phyloP scores from a whole-genome alignment of 495 filamentous ascomycete genomes.

The Neurospora intermedia region DNA sequence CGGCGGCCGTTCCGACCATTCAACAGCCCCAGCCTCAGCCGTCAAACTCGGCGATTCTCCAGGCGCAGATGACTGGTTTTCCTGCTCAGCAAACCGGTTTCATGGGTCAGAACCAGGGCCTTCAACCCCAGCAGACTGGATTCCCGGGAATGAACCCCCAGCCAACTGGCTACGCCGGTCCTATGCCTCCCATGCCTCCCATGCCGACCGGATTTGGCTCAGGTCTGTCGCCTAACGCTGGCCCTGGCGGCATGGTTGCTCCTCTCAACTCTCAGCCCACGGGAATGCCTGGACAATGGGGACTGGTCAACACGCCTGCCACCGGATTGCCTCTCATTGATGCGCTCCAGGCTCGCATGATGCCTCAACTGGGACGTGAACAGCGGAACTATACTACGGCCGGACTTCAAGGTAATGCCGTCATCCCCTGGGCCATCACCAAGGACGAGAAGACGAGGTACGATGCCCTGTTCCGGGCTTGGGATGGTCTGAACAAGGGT shows the following conservation, averaged over 20 bases:
- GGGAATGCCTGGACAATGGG: conserved; percentile 93
- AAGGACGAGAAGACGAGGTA: conserved; percentile 98
- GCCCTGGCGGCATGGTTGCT: conserved; percentile 36
- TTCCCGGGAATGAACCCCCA: conserved; percentile 41
- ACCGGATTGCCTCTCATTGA: conserved; percentile 89
- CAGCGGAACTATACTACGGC: conserved; percentile 73
- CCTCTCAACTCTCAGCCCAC: conserved; percentile 90
- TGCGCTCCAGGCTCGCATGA: conserved; percentile 88
- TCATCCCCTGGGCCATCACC: conserved; percentile 96
- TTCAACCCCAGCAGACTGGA: conserved; percentile 51
- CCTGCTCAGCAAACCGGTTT: conserved; percentile 43
- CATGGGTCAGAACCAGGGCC: conserved; percentile 30
- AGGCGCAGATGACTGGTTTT: conserved; percentile 66
- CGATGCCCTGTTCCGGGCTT: conserved; percentile 88
- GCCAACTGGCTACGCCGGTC: conserved; percentile 56
- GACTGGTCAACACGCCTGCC: conserved; percentile 86
- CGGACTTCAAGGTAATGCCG: conserved; percentile 85
- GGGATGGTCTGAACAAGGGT: conserved; percentile 92
- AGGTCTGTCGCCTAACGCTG: conserved; percentile 52
- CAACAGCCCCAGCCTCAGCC: conserved; percentile 80
- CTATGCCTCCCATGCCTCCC: conserved; percentile 83
- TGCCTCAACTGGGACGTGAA: conserved; percentile 93
- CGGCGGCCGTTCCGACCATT: conserved; percentile 57
- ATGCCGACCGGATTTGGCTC: conserved; percentile 80
- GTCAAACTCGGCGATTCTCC: conserved; percentile 65